phyloP scores from a whole-genome alignment of 495 filamentous ascomycete species.

The Parathielavia hyrcaniae region DNA sequence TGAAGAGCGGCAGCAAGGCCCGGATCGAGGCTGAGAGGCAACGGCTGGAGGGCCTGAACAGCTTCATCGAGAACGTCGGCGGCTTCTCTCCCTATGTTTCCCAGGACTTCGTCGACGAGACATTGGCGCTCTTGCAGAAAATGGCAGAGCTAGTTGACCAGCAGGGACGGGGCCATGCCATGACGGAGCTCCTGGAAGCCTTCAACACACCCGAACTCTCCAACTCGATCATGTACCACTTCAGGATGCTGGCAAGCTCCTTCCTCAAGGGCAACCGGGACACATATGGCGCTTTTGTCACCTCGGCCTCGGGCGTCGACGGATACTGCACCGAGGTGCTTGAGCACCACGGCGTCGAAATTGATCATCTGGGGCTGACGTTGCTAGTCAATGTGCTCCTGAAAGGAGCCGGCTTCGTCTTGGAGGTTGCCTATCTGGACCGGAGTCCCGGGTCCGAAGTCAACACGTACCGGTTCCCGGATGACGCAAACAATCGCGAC shows the following conservation, averaged over 20 bases:
- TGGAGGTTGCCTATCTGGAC: constrained; percentile 89
- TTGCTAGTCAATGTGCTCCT: constrained; percentile 74
- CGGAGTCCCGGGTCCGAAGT: constrained; percentile 73
- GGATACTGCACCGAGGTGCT: constrained; percentile 65
- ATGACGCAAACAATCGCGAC: constrained; percentile 48
- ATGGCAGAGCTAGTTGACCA: constrained; percentile 51
- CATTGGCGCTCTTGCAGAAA: constrained; percentile 55
- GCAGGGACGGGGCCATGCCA: constrained; percentile 49
- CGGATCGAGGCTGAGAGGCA: constrained; percentile 61
- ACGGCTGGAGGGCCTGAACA: constrained; percentile 65
- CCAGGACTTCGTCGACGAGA: constrained; percentile 78
- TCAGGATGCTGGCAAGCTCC: constrained; percentile 73
- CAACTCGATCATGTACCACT: constrained; percentile 61
- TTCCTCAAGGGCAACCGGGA: constrained; percentile 73
- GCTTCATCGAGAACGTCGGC: constrained; percentile 58
- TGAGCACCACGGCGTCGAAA: constrained; percentile 71
- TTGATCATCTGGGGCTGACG: constrained; percentile 79
- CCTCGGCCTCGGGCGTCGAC: constrained; percentile 49
- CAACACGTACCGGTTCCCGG: constrained; percentile 66
- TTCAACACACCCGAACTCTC: constrained; percentile 70
- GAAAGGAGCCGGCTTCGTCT: constrained; percentile 67
- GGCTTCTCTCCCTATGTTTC: constrained; percentile 62
- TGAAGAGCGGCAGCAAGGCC: constrained; percentile 56
- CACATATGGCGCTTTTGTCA: constrained; percentile 65
- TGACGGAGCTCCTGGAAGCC: constrained; percentile 55